Conservation (phyloP, 129 eudicot species). For the Smallanthus sonchifolius region DNA sequence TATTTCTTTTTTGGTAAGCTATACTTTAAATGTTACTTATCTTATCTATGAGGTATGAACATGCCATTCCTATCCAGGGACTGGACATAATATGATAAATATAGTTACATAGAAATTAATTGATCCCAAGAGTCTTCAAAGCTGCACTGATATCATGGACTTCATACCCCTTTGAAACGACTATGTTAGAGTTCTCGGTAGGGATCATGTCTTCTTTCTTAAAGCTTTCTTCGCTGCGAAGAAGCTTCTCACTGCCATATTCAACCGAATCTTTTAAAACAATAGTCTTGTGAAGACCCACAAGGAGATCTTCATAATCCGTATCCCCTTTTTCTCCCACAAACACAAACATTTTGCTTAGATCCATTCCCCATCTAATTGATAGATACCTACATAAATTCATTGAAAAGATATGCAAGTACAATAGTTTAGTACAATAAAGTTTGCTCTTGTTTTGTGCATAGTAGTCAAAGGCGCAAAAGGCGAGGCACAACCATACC, state of each 20-base stretch:
- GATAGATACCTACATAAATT: constrained; percentile 59
- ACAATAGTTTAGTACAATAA: neutral
- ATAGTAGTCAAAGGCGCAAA: neutral
- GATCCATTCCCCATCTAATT: constrained; percentile 65
- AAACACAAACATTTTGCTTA: constrained; percentile 57
- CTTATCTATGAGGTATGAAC: constrained; percentile 29
- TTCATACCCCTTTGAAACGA: constrained; percentile 53
- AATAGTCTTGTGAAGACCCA: constrained; percentile 70
- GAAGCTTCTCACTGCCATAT: constrained; percentile 50
- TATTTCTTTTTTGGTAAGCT: constrained; percentile 3
- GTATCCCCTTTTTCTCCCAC: constrained; percentile 83
- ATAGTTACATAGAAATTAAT: constrained; percentile 30
- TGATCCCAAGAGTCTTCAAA: constrained; percentile 45
- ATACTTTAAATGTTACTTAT: constrained; percentile 17
- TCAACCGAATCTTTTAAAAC: constrained; percentile 52
- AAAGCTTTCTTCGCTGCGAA: constrained; percentile 47
- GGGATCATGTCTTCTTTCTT: constrained; percentile 52
- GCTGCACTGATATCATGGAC: constrained; percentile 46
- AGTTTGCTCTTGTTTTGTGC: neutral
- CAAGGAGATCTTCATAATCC: constrained; percentile 67
- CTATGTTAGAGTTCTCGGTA: constrained; percentile 41
- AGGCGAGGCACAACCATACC: too few relatives aligned
- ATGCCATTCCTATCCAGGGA: constrained; percentile 5
- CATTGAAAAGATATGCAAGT: neutral
- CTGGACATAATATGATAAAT: constrained; percentile 16